phyloP scores from a whole-genome alignment of 768 basidiomycete genomes.

The Rhodotorula graminis region DNA sequence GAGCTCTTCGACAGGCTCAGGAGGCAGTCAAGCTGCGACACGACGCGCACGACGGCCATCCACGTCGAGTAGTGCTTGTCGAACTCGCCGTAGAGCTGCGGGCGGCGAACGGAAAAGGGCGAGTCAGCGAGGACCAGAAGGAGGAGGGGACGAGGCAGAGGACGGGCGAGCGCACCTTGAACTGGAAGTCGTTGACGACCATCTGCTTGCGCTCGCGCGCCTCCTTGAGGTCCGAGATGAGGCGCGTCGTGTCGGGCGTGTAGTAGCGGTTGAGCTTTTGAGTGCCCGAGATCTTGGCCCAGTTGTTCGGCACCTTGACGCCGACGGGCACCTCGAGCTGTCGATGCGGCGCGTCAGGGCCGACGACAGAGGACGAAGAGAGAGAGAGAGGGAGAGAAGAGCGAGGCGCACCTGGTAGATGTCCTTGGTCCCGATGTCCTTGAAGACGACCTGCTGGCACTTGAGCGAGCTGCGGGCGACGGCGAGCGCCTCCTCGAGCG shows the following conservation, averaged over 20 bases:
- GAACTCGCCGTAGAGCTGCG: constrained; percentile 65
- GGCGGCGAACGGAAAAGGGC: neutral
- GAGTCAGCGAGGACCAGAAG: neutral
- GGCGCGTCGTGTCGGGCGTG: constrained; percentile 64
- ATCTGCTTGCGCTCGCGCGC: constrained; percentile 79
- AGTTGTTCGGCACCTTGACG: constrained; percentile 47
- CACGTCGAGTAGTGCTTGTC: constrained; percentile 66
- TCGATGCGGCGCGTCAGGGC: too few relatives aligned
- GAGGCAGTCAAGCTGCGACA: constrained; percentile 94
- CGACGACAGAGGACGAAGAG: too few relatives aligned
- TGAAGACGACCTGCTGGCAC: constrained; percentile 43
- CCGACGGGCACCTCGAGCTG: constrained; percentile 38
- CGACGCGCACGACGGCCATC: constrained; percentile 74
- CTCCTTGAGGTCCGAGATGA: constrained; percentile 81
- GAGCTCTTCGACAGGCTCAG: constrained; percentile 87
- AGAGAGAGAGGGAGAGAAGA: neutral
- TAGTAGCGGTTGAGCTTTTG: constrained; percentile 72
- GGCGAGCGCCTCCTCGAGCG: constrained; percentile 55
- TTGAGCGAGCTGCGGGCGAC: constrained; percentile 60
- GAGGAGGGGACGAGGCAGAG: too few relatives aligned
- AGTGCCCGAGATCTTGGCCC: constrained; percentile 60
- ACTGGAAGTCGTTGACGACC: constrained; percentile 77
- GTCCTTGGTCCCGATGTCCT: constrained; percentile 44
- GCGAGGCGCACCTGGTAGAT: constrained; percentile 36
- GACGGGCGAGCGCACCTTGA: constrained; percentile 48